A percentile compares a stretch with the other conserved stretches of the same genome.
Evolutionary conservation across 1,139 yeast species (phyloP).

Genomic region (Sugiyamaella xylanicola): DNA sequence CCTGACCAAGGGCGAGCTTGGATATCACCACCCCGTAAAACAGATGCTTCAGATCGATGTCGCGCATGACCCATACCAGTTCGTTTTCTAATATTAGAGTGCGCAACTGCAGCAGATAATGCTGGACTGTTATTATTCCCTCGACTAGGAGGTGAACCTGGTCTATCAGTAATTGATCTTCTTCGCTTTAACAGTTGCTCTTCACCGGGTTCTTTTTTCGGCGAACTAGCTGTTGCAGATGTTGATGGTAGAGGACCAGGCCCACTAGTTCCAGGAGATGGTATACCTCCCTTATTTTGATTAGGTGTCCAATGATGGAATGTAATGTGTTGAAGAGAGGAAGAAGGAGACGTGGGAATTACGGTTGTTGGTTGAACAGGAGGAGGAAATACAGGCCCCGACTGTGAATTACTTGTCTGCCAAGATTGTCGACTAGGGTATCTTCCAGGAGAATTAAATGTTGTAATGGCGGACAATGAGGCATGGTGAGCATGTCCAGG

Average conservation of each 20-base stretch:
- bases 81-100: conserved; percentile 30
- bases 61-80: conserved; percentile 37
- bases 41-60: conserved; percentile 39
- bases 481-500: conserved; percentile 35
- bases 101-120: conserved; percentile 30
- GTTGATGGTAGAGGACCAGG: not conserved
- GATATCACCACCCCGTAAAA: conserved; percentile 22
- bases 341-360: conserved; percentile 30
- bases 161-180: conserved; percentile 28
- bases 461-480: conserved; percentile 33
- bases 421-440: conserved; percentile 20
- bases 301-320: conserved; percentile 38
- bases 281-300: conserved; percentile 25
- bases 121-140: conserved; percentile 18
- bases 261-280: not conserved
- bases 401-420: conserved; percentile 15
- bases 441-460: conserved; percentile 23
- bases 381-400: conserved; percentile 26
- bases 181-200: conserved; percentile 27
- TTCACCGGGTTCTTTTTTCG: conserved; percentile 23
- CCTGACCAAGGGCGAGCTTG: conserved; percentile 17
- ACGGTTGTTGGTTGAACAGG: conserved; percentile 31
- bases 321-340: conserved; percentile 32
- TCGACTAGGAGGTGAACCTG: conserved; percentile 26
- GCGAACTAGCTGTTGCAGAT: conserved; percentile 12